phyloP scores from a whole-genome alignment of 225 moss, liverwort and hornwort species.

The Climacium dendroides region DNA sequence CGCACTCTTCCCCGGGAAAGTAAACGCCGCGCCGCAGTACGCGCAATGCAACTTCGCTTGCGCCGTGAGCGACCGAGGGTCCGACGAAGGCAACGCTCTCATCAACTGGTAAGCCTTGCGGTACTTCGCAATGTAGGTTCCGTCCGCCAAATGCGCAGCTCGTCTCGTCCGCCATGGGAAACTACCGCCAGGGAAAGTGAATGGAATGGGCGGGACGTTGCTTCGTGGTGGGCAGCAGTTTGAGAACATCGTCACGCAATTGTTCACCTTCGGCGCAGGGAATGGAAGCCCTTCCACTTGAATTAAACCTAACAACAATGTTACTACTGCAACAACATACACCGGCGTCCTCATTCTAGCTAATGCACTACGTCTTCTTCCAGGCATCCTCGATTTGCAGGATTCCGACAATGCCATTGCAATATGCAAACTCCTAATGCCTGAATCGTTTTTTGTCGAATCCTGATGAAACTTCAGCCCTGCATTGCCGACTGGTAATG shows the following conservation, averaged over 20 bases:
- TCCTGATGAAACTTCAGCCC: background rate
- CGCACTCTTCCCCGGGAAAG: background rate
- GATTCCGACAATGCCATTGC: background rate
- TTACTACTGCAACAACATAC: background rate
- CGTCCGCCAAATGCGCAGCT: conserved; percentile 10
- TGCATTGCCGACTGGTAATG: background rate
- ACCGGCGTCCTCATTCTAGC: background rate
- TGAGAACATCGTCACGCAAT: background rate
- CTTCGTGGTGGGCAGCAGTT: background rate
- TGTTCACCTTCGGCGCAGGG: conserved; percentile 6
- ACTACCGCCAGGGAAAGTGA: background rate
- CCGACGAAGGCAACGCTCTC: conserved; percentile 24
- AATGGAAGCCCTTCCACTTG: conserved; percentile 8
- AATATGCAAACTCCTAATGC: too few relatives aligned
- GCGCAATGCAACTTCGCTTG: conserved; percentile 47
- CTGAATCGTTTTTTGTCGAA: background rate
- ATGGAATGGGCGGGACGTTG: background rate
- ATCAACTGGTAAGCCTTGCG: conserved; percentile 30
- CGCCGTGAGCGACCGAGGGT: conserved; percentile 33
- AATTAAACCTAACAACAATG: background rate
- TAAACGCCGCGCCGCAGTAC: conserved; percentile 39
- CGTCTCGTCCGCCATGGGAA: background rate
- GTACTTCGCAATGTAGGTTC: conserved; percentile 31
- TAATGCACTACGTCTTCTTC: background rate
- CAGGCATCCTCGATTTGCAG: background rate